Percentiles rank a stretch among this genome's conserved stretches.
These are phyloP conservation scores for Epicoccum sorghinum DNA, from an alignment of 2,329 filamentous ascomycete genomes.

Conservation along the genomic window DNA sequence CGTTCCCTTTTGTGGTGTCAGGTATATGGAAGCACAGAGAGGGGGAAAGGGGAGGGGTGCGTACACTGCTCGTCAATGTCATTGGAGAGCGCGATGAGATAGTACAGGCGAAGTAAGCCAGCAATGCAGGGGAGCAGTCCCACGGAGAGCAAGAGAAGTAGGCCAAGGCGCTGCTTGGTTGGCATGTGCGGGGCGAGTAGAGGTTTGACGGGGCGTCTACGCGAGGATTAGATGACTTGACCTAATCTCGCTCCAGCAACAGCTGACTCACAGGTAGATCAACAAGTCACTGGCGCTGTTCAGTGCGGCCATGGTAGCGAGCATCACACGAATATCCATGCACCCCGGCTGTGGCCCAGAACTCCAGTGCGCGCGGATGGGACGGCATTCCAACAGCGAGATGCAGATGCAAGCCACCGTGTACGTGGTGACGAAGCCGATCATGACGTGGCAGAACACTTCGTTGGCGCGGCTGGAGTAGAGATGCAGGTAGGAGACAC, in stretches of 20 bases:
- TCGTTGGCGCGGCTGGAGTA: conserved; percentile 32
- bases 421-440: conserved; percentile 27
- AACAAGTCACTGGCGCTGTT: conserved; percentile 40
- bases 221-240: not conserved
- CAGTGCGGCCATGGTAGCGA: conserved; percentile 35
- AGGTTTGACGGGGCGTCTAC: conserved; percentile 33
- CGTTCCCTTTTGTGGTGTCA: conserved; percentile 25
- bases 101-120: conserved; percentile 37
- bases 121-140: conserved; percentile 37
- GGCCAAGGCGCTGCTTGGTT: conserved; percentile 33
- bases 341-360: conserved; percentile 24
- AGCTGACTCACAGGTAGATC: conserved; percentile 31
- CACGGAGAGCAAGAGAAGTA: conserved; percentile 35
- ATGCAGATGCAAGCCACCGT: conserved; percentile 28
- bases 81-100: conserved; percentile 34
- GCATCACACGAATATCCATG: conserved; percentile 31
- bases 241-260: no score
- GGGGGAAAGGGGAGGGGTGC: not conserved
- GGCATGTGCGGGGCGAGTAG: conserved; percentile 39
- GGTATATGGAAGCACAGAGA: not conserved
- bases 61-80: conserved; percentile 35
- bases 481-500: conserved; percentile 37
- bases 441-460: conserved; percentile 28
- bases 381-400: conserved; percentile 33
- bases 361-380: conserved; percentile 33